Evolutionary conservation across 2,329 filamentous ascomycete genomes (phyloP), one percentile per base, ranked within the genome.

Genomic region (Cordyceps sp.): DNA sequence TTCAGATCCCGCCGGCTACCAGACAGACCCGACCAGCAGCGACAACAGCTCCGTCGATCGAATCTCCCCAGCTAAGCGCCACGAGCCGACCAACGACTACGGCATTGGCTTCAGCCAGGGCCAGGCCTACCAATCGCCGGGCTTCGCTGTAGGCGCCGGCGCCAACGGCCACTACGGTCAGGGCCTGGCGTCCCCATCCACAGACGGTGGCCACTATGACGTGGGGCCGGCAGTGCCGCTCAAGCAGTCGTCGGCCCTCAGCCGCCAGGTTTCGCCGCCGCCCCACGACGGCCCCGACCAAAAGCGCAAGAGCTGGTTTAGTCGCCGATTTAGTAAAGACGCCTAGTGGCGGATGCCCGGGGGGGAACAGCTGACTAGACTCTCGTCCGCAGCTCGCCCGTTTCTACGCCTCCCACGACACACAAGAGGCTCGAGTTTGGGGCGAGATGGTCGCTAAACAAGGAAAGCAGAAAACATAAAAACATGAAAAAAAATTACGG

Each of bases 31-130:
- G 26, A 59, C 68, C 34, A 90, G 81, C 58, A 93, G 85, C 48
- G 81, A 93, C 49, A 93, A 93, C 57, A 92, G 83, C 58, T 93
- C 84, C 2, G 72, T 92, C 43, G 83, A 93, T 49, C 76, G 83
- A 38, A 61, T 75, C 17, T 68, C 74, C 32, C 61, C 63, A 5
- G 58, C 62, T 23, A 68, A 69, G 44, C 67, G 62, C 35, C 47
- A 45, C 19, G 66, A 74, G 30, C 64, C 66, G 7, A 46, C 56
- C 6, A 76, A 79, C 33, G 68, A 66, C 39, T 82, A 82, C 44
- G 78, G 78, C 31, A 76, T 76, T 39, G 62, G 58, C 27, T 67
- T 69, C 44, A 58, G 50, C 29, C 61, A 64, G 36, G 42, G 54
- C 20, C 44, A 58, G 10, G 39, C 54, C 12, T 59, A 61, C 39